phyloP scores from a whole-genome alignment of 73 alveolate genomes.

The Blepharisma stoltei region DNA sequence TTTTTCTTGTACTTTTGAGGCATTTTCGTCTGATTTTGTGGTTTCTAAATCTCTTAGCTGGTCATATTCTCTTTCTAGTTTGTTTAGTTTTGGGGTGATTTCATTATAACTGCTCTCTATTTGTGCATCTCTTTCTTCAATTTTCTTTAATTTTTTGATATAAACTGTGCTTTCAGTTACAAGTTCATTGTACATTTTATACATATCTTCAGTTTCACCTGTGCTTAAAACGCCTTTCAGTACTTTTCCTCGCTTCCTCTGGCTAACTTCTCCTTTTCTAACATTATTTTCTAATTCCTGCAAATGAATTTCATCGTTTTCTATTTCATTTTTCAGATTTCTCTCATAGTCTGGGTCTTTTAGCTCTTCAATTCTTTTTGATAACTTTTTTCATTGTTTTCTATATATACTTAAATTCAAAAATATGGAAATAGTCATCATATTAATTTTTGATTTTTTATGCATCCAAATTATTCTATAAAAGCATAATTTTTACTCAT shows the following conservation, averaged over 20 bases:
- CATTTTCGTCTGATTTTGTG: neutral
- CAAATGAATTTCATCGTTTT: neutral
- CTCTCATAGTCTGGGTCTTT: constrained; percentile 13
- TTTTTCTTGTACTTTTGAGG: too few species aligned
- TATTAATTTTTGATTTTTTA: too few species aligned
- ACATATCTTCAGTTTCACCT: neutral
- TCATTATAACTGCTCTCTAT: neutral
- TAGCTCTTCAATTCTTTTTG: neutral
- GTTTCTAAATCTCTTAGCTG: neutral
- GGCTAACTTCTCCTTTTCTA: constrained; percentile 12
- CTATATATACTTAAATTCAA: too few species aligned
- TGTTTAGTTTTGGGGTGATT: neutral
- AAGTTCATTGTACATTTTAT: neutral
- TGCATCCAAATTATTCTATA: too few species aligned
- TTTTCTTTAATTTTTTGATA: neutral
- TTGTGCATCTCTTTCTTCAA: neutral
- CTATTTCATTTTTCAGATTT: neutral
- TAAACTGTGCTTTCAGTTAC: neutral
- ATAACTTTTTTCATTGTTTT: constrained; percentile 6
- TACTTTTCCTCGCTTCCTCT: neutral
- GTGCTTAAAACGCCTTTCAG: neutral
- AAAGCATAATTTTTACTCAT: constrained; percentile 16
- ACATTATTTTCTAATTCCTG: constrained; percentile 2
- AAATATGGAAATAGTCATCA: too few species aligned
- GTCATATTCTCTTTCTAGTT: neutral